phyloP scores from a whole-genome alignment of 208 protist species.

The Trichomonas vaginalis region DNA sequence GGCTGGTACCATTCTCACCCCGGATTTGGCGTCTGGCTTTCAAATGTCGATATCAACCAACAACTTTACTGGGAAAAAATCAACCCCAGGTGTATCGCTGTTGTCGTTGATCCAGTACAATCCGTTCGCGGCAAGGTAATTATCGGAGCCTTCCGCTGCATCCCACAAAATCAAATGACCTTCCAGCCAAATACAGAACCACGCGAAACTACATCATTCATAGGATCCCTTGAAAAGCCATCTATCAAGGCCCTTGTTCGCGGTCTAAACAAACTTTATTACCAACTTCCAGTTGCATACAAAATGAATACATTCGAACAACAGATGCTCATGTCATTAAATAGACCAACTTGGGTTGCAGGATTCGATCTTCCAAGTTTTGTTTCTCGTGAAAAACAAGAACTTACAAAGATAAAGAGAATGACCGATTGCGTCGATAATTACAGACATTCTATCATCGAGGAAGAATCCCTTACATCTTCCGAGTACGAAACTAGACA shows the following conservation, averaged over 20 bases:
- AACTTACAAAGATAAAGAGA: background rate
- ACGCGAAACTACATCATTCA: conserved; percentile 96
- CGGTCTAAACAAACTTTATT: conserved; percentile 93
- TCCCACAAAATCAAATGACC: conserved; percentile 62
- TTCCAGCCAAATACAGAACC: conserved; percentile 63
- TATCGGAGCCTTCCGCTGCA: conserved; percentile 98
- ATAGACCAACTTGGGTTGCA: background rate
- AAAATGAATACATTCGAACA: conserved; percentile 97
- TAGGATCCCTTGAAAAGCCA: conserved; percentile 91
- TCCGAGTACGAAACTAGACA: background rate
- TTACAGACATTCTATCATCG: background rate
- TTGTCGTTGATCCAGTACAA: conserved; percentile 99
- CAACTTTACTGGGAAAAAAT: conserved; percentile 62
- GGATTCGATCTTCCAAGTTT: background rate
- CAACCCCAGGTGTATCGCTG: conserved; percentile 86
- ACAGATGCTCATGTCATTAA: conserved; percentile 67
- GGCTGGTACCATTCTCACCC: conserved; percentile 99
- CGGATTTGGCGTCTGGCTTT: conserved; percentile 99
- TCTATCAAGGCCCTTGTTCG: conserved; percentile 79
- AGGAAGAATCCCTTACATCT: background rate
- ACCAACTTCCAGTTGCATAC: conserved; percentile 93
- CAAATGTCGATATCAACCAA: conserved; percentile 94
- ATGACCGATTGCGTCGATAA: background rate
- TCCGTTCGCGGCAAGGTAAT: conserved; percentile 98
- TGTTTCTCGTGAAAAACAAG: background rate